These are phyloP conservation scores for Leptographium wingfieldii DNA, from an alignment of 2,329 filamentous ascomycete species.

Conservation along the genomic window DNA sequence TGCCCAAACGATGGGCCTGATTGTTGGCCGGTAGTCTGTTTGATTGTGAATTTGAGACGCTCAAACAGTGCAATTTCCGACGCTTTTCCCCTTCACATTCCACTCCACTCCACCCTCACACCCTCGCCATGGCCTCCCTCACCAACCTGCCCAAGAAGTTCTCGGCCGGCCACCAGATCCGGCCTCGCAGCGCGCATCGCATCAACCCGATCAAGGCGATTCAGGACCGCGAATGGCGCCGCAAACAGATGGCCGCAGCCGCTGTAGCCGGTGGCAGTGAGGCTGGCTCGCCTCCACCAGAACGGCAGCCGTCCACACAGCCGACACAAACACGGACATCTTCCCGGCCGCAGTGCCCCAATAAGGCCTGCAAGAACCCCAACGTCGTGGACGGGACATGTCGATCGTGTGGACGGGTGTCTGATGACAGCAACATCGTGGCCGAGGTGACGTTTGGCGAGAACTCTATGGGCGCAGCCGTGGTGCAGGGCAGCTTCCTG, in stretches of 20 bases:
- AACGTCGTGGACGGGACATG: constrained; percentile 59
- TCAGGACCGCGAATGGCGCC: constrained; percentile 36
- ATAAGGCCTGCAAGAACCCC: constrained; percentile 46
- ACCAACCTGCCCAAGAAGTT: constrained; percentile 15
- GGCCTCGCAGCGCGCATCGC: constrained; percentile 15
- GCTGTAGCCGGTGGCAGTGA: constrained; percentile 13
- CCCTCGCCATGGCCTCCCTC: constrained; percentile 3
- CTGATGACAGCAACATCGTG: constrained; percentile 80
- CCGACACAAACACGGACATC: constrained; percentile 13
- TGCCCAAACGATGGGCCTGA: too few species aligned
- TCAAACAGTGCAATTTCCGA: neutral
- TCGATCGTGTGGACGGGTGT: constrained; percentile 70
- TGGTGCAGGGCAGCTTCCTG: constrained; percentile 83
- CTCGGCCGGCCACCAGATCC: constrained; percentile 12
- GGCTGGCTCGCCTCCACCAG: neutral
- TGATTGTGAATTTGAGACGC: too few species aligned
- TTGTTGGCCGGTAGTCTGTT: too few species aligned
- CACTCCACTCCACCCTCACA: too few species aligned
- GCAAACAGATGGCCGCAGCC: constrained; percentile 22
- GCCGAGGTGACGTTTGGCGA: constrained; percentile 88
- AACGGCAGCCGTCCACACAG: neutral
- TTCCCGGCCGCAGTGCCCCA: constrained; percentile 35
- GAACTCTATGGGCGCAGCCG: constrained; percentile 68
- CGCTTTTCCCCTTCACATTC: neutral
- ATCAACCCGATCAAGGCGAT: constrained; percentile 38